Conservation (phyloP, 2,329 filamentous ascomycete species). For the Fusarium acutatum region DNA sequence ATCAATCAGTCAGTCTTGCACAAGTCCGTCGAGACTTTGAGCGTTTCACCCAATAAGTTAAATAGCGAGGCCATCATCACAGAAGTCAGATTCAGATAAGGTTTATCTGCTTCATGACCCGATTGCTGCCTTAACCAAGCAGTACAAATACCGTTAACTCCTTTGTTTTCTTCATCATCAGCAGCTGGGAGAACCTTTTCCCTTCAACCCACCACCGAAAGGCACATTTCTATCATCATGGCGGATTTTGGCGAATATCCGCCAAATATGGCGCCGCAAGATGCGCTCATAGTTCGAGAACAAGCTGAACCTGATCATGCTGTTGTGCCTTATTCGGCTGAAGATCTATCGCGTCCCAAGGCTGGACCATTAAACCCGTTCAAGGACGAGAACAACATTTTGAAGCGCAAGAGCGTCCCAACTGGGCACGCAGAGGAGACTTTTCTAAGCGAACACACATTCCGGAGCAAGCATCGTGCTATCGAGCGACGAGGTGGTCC, state of each 20-base stretch:
- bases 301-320: slow-evolving; percentile 66
- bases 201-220: neutral
- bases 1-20: neutral
- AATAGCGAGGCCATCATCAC: neutral
- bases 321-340: slow-evolving; percentile 73
- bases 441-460: slow-evolving; percentile 88
- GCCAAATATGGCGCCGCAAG: slow-evolving; percentile 71
- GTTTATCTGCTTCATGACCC: neutral
- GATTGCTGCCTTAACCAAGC: neutral
- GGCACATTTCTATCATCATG: slow-evolving; percentile 52
- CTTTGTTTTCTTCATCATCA: neutral
- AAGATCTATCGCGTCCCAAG: slow-evolving; percentile 72
- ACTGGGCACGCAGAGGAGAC: slow-evolving; percentile 91
- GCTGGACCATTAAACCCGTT: slow-evolving; percentile 81
- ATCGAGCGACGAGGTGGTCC: slow-evolving; percentile 73
- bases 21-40: neutral
- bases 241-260: slow-evolving; percentile 70
- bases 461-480: slow-evolving; percentile 86
- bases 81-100: neutral
- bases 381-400: slow-evolving; percentile 65
- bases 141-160: neutral
- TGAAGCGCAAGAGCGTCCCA: slow-evolving; percentile 82
- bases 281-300: slow-evolving; percentile 67
- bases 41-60: neutral
- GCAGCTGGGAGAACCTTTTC: neutral